A percentile compares a stretch with the other conserved stretches of the same genome.
phyloP scores from a whole-genome alignment of 2,329 filamentous ascomycete species.

The Aureobasidium lini region DNA sequence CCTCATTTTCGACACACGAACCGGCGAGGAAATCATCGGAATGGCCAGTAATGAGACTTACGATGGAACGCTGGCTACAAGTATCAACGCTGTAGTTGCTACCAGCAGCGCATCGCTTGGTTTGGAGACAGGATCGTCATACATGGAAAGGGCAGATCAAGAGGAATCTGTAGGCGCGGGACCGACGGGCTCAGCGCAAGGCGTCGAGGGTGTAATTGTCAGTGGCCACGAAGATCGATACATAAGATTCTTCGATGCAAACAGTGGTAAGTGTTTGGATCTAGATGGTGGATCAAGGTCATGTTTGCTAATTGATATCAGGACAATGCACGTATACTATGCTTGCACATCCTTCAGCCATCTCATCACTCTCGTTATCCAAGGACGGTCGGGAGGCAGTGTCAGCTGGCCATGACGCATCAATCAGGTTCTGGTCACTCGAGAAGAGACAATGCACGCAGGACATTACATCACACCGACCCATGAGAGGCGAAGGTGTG shows the following conservation, averaged over 20 bases:
- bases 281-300: not conserved
- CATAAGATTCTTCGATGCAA: conserved; percentile 95
- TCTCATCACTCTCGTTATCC: conserved; percentile 83
- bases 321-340: conserved; percentile 99
- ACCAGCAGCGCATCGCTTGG: conserved; percentile 58
- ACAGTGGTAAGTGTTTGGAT: conserved; percentile 70
- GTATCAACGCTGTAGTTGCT: conserved; percentile 85
- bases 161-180: conserved; percentile 70
- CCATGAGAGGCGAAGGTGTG: conserved; percentile 94
- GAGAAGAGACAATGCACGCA: conserved; percentile 94
- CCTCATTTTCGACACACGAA: conserved; percentile 84
- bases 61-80: conserved; percentile 72
- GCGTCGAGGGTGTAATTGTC: conserved; percentile 86
- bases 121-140: conserved; percentile 63
- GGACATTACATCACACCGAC: conserved; percentile 84
- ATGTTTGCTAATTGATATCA: conserved; percentile 31
- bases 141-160: conserved; percentile 56
- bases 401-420: conserved; percentile 91
- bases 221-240: conserved; percentile 95
- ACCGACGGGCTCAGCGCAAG: conserved; percentile 69
- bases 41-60: conserved; percentile 96
- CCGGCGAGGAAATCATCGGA: conserved; percentile 80
- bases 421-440: conserved; percentile 91
- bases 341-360: conserved; percentile 90
- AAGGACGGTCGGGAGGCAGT: conserved; percentile 92